Conservation (phyloP, 2,329 filamentous ascomycete genomes). For the Apiospora sp. region DNA sequence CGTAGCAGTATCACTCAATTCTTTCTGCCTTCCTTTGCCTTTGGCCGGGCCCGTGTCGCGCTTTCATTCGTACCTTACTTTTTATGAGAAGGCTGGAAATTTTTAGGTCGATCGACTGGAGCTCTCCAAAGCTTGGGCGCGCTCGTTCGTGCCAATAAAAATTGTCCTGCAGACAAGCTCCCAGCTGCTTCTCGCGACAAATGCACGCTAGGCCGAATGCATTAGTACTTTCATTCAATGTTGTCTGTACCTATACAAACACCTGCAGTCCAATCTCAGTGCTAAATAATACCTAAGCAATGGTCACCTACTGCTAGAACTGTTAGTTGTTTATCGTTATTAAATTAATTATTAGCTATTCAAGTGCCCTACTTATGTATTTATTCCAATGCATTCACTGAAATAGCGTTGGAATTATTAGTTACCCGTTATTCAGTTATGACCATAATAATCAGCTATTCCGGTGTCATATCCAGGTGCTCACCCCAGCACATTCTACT, state of each 20-base stretch:
- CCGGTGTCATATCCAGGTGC: too few species aligned
- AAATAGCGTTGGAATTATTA: too few species aligned
- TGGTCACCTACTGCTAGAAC: too few species aligned
- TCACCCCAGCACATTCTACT: neutral
- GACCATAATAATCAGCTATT: too few species aligned
- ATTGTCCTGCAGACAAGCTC: neutral
- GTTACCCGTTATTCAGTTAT: too few species aligned
- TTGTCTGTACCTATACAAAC: conserved; percentile 4
- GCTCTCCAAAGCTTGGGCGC: conserved; percentile 34
- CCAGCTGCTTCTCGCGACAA: conserved; percentile 13
- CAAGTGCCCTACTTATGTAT: neutral
- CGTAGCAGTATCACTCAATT: conserved; percentile 3
- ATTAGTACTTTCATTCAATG: neutral
- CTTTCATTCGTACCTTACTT: conserved; percentile 21
- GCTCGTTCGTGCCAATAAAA: conserved; percentile 14
- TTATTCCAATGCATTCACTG: too few species aligned
- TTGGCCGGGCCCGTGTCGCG: conserved; percentile 4
- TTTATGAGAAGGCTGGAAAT: conserved; percentile 38
- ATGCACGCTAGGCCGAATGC: neutral
- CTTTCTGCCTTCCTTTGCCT: neutral
- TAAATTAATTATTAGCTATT: neutral
- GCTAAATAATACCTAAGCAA: too few species aligned
- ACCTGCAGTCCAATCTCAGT: neutral
- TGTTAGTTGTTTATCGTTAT: neutral
- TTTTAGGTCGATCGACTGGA: conserved; percentile 31